Evolutionary conservation across 176 grass and related monocot species (phyloP), one percentile per base, ranked within the genome.

Genomic region (Neostapfia colusana): DNA sequence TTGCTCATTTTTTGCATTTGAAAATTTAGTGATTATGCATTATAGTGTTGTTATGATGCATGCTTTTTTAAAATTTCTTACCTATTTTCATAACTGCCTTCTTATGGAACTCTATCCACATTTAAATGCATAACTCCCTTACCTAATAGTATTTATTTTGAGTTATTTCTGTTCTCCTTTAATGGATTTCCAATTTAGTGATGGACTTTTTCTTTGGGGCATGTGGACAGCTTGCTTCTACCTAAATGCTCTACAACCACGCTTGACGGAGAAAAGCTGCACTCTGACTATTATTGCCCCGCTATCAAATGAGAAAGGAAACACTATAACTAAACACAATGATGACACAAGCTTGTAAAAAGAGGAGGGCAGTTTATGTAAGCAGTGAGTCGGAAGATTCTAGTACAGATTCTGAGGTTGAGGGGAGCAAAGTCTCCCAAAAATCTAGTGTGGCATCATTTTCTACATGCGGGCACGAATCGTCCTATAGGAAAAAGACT

Each of bases 311-410:
- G 62, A 43, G 68, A 75, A 50, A 55, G 56, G 28, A 66, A 78
- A 38, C 18, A 42, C 25, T 78, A 13, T 50, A 21, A 81, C 68
- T 25, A 61, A 60, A 36, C 54, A 85, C 31, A 70, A 91, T 80
- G 80, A 73, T 67, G 63, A 43, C 66, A 13, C 31, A 74, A 58
- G 49, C 78, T 23, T 67, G 44, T 73, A 92, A 81, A 73, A 92
- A 73, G 74, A 89, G 78, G 65, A 76, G 73, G 46, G 55, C 70
- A 39, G 71, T 79, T 83, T 85, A 83, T 71, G 62, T 63, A 57
- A 83, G 64, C 77, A 83, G 60, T 78, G 76, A 83, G 23, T 63
- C 61, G 0, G 76, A 69, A 64, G 79, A 71, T 63, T 65, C 58
- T 44, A 63, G 60, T 72, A 61, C 76, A 41, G 67, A 86, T 72